These are phyloP conservation scores for Oryza glaberrima DNA, from an alignment of 176 grass and related monocot species.

Conservation along the genomic window DNA sequence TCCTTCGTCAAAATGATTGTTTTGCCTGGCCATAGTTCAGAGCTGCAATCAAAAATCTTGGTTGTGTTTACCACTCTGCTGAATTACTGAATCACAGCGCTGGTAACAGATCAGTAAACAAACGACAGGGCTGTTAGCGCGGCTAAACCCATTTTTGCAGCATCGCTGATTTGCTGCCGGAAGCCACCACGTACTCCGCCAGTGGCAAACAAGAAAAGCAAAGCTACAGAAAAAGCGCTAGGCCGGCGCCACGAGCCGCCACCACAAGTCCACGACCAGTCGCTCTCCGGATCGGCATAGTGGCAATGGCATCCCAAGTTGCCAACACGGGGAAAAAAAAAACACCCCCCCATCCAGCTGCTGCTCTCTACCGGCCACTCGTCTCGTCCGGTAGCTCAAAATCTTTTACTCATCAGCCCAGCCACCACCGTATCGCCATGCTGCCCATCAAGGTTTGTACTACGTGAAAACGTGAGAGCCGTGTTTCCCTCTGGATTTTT, in stretches of 20 bases:
- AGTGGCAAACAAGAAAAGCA: neutral
- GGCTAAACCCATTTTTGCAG: neutral
- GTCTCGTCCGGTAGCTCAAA: constrained; percentile 14
- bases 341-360: neutral
- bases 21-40: neutral
- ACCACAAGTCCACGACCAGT: neutral
- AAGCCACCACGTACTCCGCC: no score
- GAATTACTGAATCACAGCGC: neutral
- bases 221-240: neutral
- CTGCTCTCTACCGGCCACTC: neutral
- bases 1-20: neutral
- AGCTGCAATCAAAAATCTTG: neutral
- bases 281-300: neutral
- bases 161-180: neutral
- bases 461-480: neutral
- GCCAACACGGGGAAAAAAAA: neutral
- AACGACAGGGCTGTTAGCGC: no score
- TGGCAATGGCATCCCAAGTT: neutral
- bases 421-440: neutral
- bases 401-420: constrained; percentile 22
- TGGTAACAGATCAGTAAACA: neutral
- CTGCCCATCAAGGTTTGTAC: neutral
- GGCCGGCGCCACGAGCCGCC: neutral
- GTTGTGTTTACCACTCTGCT: neutral
- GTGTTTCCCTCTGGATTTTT: neutral